These are phyloP conservation scores for Echium plantagineum DNA, from an alignment of 257 asterid species.

Conservation along the genomic window DNA sequence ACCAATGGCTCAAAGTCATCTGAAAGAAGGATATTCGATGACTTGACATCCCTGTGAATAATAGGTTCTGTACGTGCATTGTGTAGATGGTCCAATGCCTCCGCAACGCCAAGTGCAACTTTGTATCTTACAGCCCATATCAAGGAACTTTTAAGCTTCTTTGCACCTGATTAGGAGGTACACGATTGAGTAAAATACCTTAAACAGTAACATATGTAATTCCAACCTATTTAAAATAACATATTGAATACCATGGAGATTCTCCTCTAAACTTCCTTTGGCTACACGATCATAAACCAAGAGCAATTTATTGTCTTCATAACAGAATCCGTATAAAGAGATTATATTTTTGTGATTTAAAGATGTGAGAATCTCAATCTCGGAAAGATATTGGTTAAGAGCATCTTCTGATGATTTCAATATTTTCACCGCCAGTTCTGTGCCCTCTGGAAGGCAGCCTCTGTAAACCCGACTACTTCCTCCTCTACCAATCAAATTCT, in stretches of 20 bases:
- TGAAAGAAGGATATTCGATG: constrained; percentile 86
- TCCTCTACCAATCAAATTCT: constrained; percentile 73
- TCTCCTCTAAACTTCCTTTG: constrained; percentile 87
- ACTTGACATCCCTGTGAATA: constrained; percentile 87
- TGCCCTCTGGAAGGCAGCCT: constrained; percentile 58
- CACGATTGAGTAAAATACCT: constrained; percentile 12
- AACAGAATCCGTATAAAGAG: constrained; percentile 66
- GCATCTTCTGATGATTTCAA: constrained; percentile 63
- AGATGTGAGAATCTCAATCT: constrained; percentile 54
- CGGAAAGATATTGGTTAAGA: constrained; percentile 61
- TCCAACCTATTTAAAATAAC: constrained; percentile 11
- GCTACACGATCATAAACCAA: constrained; percentile 77
- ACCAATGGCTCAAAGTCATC: constrained; percentile 85
- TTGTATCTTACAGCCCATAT: constrained; percentile 70
- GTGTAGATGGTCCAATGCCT: constrained; percentile 76
- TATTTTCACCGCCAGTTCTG: constrained; percentile 65
- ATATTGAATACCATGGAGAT: constrained; percentile 53
- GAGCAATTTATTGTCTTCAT: constrained; percentile 46
- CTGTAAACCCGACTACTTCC: constrained; percentile 82
- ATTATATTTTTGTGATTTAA: constrained; percentile 65
- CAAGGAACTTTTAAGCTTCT: constrained; percentile 23
- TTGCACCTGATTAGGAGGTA: constrained; percentile 28
- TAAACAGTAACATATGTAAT: neutral
- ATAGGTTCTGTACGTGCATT: constrained; percentile 34
- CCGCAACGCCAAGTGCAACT: constrained; percentile 82